Conservation (phyloP, 371 early-diverging fungal species). For the Mortierella sp. region DNA sequence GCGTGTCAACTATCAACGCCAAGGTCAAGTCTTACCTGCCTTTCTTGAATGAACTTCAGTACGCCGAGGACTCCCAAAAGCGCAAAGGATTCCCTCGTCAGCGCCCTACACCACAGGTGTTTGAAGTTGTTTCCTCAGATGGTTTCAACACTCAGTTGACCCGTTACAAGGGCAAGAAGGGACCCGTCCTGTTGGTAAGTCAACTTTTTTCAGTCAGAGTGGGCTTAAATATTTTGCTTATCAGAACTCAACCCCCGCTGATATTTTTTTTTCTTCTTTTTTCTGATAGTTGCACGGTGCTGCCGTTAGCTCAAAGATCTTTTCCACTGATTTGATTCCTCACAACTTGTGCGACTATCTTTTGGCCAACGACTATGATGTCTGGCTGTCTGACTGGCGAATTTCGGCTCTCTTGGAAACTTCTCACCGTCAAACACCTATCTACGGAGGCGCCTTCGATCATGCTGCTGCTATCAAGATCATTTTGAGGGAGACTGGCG, state of each 20-base stretch:
- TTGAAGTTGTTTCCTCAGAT: constrained; percentile 40
- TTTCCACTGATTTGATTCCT: constrained; percentile 52
- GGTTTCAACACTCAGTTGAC: constrained; percentile 47
- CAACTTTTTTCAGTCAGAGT: neutral
- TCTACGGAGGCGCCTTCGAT: constrained; percentile 49
- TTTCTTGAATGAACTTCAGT: constrained; percentile 52
- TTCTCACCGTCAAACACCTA: constrained; percentile 45
- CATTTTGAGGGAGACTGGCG: constrained; percentile 43
- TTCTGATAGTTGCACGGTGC: constrained; percentile 53
- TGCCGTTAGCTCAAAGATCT: constrained; percentile 54
- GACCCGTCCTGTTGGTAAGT: constrained; percentile 58
- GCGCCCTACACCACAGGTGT: constrained; percentile 38
- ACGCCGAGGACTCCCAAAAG: constrained; percentile 43
- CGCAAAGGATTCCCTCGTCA: constrained; percentile 46
- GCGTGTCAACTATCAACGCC: constrained; percentile 25
- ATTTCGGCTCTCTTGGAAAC: constrained; percentile 38
- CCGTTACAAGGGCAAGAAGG: constrained; percentile 55
- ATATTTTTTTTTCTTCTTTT: neutral
- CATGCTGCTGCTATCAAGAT: constrained; percentile 56
- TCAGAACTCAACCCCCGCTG: neutral
- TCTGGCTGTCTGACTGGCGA: constrained; percentile 59
- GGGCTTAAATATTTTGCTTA: neutral
- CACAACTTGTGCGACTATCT: constrained; percentile 58
- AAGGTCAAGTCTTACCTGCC: constrained; percentile 46
- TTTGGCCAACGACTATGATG: constrained; percentile 57